A percentile compares a stretch with the other conserved stretches of the same genome.
These are phyloP conservation scores for Tuber umbilicatum DNA, from an alignment of 495 filamentous ascomycete species.

Conservation along the genomic window DNA sequence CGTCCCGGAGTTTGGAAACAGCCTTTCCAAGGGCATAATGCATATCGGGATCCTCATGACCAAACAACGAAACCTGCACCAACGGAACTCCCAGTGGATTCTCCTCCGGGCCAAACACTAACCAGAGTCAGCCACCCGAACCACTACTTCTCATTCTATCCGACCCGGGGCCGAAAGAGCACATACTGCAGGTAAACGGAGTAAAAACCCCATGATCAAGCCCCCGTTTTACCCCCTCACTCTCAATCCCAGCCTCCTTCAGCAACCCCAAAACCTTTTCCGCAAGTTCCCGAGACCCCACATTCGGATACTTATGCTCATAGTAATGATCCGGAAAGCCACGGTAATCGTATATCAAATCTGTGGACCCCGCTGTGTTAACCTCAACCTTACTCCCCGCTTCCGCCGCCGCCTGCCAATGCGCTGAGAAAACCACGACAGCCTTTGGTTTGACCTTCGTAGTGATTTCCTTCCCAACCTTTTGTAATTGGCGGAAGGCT, in stretches of 20 bases:
- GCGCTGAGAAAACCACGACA: slow-evolving; percentile 78
- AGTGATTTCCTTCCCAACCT: slow-evolving; percentile 72
- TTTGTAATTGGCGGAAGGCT: slow-evolving; percentile 61
- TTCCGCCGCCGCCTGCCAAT: slow-evolving; percentile 61
- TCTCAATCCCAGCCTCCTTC: slow-evolving; percentile 55
- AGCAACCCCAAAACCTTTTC: slow-evolving; percentile 58
- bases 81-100: slow-evolving; percentile 73
- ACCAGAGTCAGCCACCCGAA: neutral
- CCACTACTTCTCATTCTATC: neutral
- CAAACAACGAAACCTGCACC: slow-evolving; percentile 73
- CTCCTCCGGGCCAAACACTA: slow-evolving; percentile 61
- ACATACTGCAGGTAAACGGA: slow-evolving; percentile 27
- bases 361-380: slow-evolving; percentile 62
- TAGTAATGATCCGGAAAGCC: slow-evolving; percentile 63
- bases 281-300: slow-evolving; percentile 60
- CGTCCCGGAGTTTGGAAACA: slow-evolving; percentile 59
- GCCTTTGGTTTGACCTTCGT: slow-evolving; percentile 71
- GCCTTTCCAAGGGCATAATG: slow-evolving; percentile 69
- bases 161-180: neutral
- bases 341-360: slow-evolving; percentile 83
- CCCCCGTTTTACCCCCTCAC: slow-evolving; percentile 58
- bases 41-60: slow-evolving; percentile 59
- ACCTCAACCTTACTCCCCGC: slow-evolving; percentile 55
- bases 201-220: slow-evolving; percentile 64
- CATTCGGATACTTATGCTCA: slow-evolving; percentile 62